Evolutionary conservation across 495 filamentous ascomycete species (phyloP).

Genomic region (Annulohypoxylon nitens): DNA sequence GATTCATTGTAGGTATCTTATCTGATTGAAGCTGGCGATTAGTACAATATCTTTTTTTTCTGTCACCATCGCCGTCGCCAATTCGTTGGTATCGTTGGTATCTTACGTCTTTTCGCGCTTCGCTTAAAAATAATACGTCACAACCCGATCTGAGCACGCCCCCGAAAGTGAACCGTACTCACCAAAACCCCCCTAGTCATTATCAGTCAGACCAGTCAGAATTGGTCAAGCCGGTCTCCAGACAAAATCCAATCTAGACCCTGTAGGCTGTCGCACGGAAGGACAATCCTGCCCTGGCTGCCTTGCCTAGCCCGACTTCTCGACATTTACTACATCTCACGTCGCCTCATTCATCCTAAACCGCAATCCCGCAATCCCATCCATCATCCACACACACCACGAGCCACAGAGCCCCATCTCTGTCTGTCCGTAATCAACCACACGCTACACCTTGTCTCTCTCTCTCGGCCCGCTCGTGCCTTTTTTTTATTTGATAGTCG

Average conservation of each 20-base stretch:
- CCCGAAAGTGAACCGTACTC: background rate
- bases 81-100: background rate
- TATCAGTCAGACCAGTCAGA: constrained; percentile 6
- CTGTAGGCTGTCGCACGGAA: constrained; percentile 33
- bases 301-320: constrained; percentile 42
- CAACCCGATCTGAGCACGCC: constrained; percentile 4
- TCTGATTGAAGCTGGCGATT: background rate
- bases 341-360: constrained; percentile 37
- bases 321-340: constrained; percentile 32
- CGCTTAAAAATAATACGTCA: constrained; percentile 20
- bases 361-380: constrained; percentile 18
- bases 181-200: background rate
- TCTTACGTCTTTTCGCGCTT: constrained; percentile 9
- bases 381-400: constrained; percentile 36
- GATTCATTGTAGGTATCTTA: background rate
- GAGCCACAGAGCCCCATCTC: constrained; percentile 48
- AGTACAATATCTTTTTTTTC: background rate
- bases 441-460: constrained; percentile 31
- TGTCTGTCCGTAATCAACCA: constrained; percentile 33
- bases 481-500: constrained; percentile 37
- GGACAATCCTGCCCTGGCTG: constrained; percentile 42
- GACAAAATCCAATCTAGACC: constrained; percentile 33
- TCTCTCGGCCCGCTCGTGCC: constrained; percentile 34
- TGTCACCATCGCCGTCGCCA: background rate
- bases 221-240: background rate